These are phyloP conservation scores for Claviceps maximensis DNA, from an alignment of 2,329 filamentous ascomycete genomes.

Conservation along the genomic window DNA sequence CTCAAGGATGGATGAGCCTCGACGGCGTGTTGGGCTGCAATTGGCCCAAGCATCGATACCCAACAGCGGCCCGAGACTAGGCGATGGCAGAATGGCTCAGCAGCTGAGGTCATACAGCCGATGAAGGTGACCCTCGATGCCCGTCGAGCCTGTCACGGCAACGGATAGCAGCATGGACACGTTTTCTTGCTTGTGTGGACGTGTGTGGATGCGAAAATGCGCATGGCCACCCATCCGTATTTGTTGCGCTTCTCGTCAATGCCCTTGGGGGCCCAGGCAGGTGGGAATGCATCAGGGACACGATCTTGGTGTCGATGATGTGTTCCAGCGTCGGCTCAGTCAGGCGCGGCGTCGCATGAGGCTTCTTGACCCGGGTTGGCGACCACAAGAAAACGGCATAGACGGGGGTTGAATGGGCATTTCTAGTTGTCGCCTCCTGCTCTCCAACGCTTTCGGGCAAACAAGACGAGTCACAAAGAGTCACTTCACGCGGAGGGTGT, in stretches of 20 bases:
- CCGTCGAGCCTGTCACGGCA: background rate
- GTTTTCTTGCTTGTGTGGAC: conserved; percentile 3
- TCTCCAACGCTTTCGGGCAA: background rate
- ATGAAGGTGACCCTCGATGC: background rate
- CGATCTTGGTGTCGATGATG: background rate
- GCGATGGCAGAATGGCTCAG: background rate
- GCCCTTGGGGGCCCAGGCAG: too few species aligned
- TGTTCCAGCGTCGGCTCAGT: background rate
- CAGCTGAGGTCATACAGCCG: background rate
- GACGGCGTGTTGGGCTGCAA: conserved; percentile 22
- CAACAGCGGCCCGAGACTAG: conserved; percentile 16
- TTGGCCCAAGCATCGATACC: conserved; percentile 26
- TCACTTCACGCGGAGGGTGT: background rate
- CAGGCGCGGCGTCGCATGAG: too few species aligned
- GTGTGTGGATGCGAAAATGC: background rate
- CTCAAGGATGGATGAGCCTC: background rate
- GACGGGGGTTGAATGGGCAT: too few species aligned
- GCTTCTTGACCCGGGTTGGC: too few species aligned
- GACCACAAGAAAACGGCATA: too few species aligned
- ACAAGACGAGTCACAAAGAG: background rate
- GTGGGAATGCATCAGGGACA: too few species aligned
- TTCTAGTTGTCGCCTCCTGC: background rate
- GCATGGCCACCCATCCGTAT: background rate
- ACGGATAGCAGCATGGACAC: conserved; percentile 1
- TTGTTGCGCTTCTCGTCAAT: too few species aligned